phyloP scores from a whole-genome alignment of 176 grass and related monocot species.

The Paspalum vaginatum region DNA sequence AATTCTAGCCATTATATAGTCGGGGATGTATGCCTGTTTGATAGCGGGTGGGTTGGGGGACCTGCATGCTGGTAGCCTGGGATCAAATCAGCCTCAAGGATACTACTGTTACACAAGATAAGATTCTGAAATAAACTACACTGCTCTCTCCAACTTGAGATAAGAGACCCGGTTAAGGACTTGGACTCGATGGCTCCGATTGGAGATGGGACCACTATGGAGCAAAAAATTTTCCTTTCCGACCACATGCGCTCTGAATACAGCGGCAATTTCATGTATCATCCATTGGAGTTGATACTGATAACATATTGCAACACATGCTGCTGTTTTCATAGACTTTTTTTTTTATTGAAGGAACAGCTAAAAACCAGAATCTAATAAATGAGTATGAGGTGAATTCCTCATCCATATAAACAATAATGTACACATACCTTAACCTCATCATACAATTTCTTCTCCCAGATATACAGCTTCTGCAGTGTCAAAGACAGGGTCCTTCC shows the following conservation, averaged over 20 bases:
- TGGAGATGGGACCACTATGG: slow-evolving; percentile 12
- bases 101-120: slow-evolving; percentile 5
- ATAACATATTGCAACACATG: not conserved
- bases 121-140: not conserved
- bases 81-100: slow-evolving; percentile 22
- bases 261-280: not conserved
- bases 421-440: slow-evolving; percentile 76
- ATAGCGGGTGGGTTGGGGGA: not conserved
- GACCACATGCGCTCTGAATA: slow-evolving; percentile 1
- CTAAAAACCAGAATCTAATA: not conserved
- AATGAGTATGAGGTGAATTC: not conserved
- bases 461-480: slow-evolving; percentile 81
- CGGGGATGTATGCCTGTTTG: slow-evolving; percentile 1
- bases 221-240: slow-evolving; percentile 15
- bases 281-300: slow-evolving; percentile 6
- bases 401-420: not conserved
- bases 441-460: slow-evolving; percentile 85
- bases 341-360: too few species aligned
- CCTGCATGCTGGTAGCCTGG: slow-evolving; percentile 20
- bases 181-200: not conserved
- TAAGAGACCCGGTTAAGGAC: not conserved
- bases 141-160: slow-evolving; percentile 3
- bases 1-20: slow-evolving; percentile 20
- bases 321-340: not conserved
- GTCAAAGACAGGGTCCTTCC: slow-evolving; percentile 64